phyloP scores from a whole-genome alignment of 2,329 filamentous ascomycete species.

The Trichophyton simii region DNA sequence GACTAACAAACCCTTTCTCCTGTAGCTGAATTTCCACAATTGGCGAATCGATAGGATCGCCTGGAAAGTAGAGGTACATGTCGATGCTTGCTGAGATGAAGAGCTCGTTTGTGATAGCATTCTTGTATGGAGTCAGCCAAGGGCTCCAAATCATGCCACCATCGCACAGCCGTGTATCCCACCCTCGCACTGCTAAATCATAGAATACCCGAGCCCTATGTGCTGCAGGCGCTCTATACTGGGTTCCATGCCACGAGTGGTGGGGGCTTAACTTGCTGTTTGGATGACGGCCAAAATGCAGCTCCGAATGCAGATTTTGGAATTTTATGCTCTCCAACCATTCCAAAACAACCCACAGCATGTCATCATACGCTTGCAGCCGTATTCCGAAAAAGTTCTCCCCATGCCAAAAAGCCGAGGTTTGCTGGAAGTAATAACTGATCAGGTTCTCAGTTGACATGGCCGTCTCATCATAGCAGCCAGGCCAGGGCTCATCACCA shows the following conservation, averaged over 20 bases:
- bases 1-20: constrained; percentile 20
- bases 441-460: constrained; percentile 62
- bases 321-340: constrained; percentile 79
- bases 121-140: constrained; percentile 71
- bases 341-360: constrained; percentile 85
- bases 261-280: constrained; percentile 16
- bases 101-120: constrained; percentile 88
- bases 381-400: constrained; percentile 66
- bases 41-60: constrained; percentile 52
- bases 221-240: constrained; percentile 65
- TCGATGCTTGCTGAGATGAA: constrained; percentile 71
- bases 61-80: constrained; percentile 85
- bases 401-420: constrained; percentile 69
- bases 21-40: constrained; percentile 20
- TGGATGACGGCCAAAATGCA: constrained; percentile 42
- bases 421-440: constrained; percentile 67
- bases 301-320: constrained; percentile 52
- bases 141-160: constrained; percentile 92
- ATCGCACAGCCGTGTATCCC: constrained; percentile 67
- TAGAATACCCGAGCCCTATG: constrained; percentile 78
- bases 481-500: constrained; percentile 2
- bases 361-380: constrained; percentile 78
- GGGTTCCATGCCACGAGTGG: constrained; percentile 57
- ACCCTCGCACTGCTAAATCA: constrained; percentile 64
- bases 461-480: constrained; percentile 20